Evolutionary conservation across 1,139 yeast genomes (phyloP).

Genomic region (Blastobotrys apis): DNA sequence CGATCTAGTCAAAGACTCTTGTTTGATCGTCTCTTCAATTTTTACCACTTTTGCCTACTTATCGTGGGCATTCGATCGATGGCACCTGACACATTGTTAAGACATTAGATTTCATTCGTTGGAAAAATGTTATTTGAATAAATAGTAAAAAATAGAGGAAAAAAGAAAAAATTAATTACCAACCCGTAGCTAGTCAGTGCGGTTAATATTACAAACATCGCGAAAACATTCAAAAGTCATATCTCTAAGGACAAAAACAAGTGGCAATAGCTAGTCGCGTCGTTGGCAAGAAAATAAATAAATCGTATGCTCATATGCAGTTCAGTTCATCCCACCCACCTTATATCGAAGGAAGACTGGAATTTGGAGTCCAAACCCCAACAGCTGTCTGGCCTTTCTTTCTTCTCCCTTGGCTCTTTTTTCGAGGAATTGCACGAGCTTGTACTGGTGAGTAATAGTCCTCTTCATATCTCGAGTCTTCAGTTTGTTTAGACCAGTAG

Average conservation of each 20-base stretch:
- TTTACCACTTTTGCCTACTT: too few species aligned
- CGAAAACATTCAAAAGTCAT: too few species aligned
- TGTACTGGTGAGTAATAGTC: not conserved
- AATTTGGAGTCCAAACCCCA: not conserved
- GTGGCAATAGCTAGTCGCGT: not conserved
- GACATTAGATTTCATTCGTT: too few species aligned
- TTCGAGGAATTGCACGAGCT: not conserved
- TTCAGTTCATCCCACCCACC: not conserved
- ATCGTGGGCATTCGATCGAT: too few species aligned
- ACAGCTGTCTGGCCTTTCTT: not conserved
- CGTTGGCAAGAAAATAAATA: not conserved
- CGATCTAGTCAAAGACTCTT: too few species aligned
- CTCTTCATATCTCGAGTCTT: constrained; percentile 1
- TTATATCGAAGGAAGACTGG: not conserved
- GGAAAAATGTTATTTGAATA: too few species aligned
- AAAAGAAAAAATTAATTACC: too few species aligned
- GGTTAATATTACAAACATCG: too few species aligned
- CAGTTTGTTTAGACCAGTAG: not conserved
- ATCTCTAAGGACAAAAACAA: not conserved
- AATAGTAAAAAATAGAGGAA: too few species aligned
- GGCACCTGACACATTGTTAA: too few species aligned
- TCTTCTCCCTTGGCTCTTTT: constrained; percentile 1
- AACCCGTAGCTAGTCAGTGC: too few species aligned
- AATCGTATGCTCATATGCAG: not conserved
- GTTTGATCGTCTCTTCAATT: too few species aligned